phyloP scores from a whole-genome alignment of 1,284 basidiomycete genomes.

The Ceratobasidium papillatum region DNA sequence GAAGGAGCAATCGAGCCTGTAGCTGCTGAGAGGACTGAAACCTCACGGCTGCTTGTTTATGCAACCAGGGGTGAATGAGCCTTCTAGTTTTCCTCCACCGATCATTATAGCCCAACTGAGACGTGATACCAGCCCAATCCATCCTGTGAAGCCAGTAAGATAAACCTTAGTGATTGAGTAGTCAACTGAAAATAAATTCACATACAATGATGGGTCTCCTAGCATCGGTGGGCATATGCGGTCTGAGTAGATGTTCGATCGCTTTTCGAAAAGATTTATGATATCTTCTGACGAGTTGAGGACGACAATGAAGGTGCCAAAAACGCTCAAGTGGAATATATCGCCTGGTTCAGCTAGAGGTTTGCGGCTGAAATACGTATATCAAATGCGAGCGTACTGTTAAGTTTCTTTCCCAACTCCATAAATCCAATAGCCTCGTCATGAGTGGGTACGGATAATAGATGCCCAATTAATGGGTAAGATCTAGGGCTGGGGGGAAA shows the following conservation, averaged over 20 bases:
- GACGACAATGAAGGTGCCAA: slow-evolving; percentile 54
- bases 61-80: slow-evolving; percentile 47
- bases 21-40: slow-evolving; percentile 44
- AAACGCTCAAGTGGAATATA: slow-evolving; percentile 53
- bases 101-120: slow-evolving; percentile 24
- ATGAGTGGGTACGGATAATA: slow-evolving; percentile 11
- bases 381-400: slow-evolving; percentile 1
- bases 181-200: no score
- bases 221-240: slow-evolving; percentile 49
- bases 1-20: slow-evolving; percentile 1
- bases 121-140: background rate
- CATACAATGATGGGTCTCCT: slow-evolving; percentile 37
- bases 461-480: slow-evolving; percentile 26
- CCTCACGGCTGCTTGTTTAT: slow-evolving; percentile 44
- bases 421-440: slow-evolving; percentile 18
- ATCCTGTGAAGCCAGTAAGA: slow-evolving; percentile 16
- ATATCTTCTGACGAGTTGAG: slow-evolving; percentile 54
- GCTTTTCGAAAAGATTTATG: slow-evolving; percentile 55
- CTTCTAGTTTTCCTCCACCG: slow-evolving; percentile 47
- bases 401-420: slow-evolving; percentile 9
- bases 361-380: no score
- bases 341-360: no score
- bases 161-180: no score
- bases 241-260: slow-evolving; percentile 56
- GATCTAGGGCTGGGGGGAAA: slow-evolving; percentile 25